Evolutionary conservation across 257 asterid genomes (phyloP).

Genomic region (Salvia rosmarinus): DNA sequence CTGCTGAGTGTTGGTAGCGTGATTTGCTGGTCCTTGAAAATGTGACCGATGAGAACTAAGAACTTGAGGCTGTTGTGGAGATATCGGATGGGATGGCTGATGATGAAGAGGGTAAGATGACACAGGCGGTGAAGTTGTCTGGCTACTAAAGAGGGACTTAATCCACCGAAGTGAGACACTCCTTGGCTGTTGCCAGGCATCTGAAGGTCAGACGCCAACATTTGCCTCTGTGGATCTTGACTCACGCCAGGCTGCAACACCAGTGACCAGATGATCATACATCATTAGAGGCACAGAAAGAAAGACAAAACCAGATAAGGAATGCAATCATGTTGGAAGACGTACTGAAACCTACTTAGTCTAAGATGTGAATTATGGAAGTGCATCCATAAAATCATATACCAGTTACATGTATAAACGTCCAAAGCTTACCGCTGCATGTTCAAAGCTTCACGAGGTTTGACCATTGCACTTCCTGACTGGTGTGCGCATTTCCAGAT

Average conservation of each 20-base stretch:
- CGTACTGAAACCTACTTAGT: too few relatives aligned
- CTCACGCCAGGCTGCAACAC: slow-evolving; percentile 54
- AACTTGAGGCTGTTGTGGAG: slow-evolving; percentile 55
- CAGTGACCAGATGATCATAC: slow-evolving; percentile 1
- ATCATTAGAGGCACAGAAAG: not conserved
- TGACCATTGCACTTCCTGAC: slow-evolving; percentile 67
- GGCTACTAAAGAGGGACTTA: slow-evolving; percentile 46
- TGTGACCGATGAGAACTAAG: slow-evolving; percentile 50
- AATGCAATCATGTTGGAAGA: too few relatives aligned
- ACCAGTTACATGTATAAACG: too few relatives aligned
- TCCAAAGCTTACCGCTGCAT: slow-evolving; percentile 65
- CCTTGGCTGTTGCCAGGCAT: slow-evolving; percentile 57
- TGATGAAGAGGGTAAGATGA: slow-evolving; percentile 54
- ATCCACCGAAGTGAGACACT: slow-evolving; percentile 51
- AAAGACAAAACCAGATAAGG: not conserved
- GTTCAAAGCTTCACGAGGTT: slow-evolving; percentile 70
- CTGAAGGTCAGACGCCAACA: slow-evolving; percentile 66
- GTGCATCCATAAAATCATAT: too few relatives aligned
- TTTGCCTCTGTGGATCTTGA: slow-evolving; percentile 74
- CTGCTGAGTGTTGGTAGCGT: slow-evolving; percentile 62
- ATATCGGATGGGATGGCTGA: slow-evolving; percentile 49
- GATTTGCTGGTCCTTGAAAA: slow-evolving; percentile 70
- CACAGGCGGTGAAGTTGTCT: slow-evolving; percentile 45
- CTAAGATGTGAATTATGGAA: too few relatives aligned
- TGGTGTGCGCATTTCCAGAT: slow-evolving; percentile 66